Evolutionary conservation across 2,329 filamentous ascomycete species (phyloP).

Genomic region (Botrytis squamosa): DNA sequence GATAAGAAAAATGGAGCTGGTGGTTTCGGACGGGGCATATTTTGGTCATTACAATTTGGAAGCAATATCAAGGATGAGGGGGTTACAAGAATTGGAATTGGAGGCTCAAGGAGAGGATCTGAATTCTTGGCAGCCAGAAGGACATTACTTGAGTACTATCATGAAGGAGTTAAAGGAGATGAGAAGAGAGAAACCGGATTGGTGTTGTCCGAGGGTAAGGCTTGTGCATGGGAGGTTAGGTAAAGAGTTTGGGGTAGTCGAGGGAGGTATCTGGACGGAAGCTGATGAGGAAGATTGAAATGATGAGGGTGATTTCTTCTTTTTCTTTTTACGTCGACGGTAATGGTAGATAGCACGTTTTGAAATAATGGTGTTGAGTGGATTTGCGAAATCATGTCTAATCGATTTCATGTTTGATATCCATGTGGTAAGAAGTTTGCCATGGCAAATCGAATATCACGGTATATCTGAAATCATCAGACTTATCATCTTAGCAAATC

Average conservation of each 20-base stretch:
- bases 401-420: neutral
- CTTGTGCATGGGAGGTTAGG: constrained; percentile 28
- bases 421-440: neutral
- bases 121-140: constrained; percentile 19
- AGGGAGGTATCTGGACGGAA: constrained; percentile 24
- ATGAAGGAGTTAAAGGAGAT: constrained; percentile 28
- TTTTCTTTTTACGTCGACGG: neutral
- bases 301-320: neutral
- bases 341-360: neutral
- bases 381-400: neutral
- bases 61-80: constrained; percentile 30
- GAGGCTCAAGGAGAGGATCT: constrained; percentile 10
- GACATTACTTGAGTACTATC: constrained; percentile 23
- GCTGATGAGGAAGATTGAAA: constrained; percentile 3
- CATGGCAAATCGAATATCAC: neutral
- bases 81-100: constrained; percentile 30
- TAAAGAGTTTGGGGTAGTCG: constrained; percentile 25
- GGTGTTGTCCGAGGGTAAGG: constrained; percentile 32
- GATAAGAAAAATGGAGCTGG: constrained; percentile 29
- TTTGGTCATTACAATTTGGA: constrained; percentile 36
- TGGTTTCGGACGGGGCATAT: constrained; percentile 32
- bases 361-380: neutral
- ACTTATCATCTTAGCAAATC: neutral
- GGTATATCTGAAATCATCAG: neutral
- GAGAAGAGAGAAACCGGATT: constrained; percentile 28